Evolutionary conservation across 305 asterid genomes (phyloP), one percentile per base, ranked within the genome.

Genomic region (Salvia sclarea): DNA sequence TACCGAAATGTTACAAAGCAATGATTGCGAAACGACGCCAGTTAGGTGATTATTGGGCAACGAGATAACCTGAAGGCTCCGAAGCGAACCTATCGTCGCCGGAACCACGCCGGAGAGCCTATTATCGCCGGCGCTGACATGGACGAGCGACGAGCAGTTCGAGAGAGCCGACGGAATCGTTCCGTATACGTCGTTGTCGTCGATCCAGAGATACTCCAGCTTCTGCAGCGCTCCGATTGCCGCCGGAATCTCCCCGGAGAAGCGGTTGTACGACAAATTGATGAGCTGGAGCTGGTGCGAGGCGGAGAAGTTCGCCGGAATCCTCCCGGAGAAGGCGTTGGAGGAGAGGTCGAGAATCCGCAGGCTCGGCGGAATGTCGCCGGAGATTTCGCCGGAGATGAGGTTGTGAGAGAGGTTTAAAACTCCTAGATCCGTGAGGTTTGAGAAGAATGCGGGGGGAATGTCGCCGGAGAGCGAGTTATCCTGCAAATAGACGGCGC

Each of bases 91-190:
- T n/a, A 90, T 73, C 3, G 86, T 80, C 72, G 85, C 80, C 52
- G 97, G 97, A 43, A 90, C 78, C 3, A 80, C 72, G 18, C 95
- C 97, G 41, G 84, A 81, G 0, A 88, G 82, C 67, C 22, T 59
- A 33, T 90, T 90, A 40, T 76, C 76, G 35, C 83, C 88, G 54
- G 86, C 91, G 48, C 91, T 84, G 71, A 90, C 33, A 43, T 86
- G 88, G 61, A 90, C 63, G 35, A 90, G 79, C 28, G 87, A 58
- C 22, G 90, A 80, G 35, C 92, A 84, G 79, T 90, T 90, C 7
- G 89, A 80, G 3, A 90, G 71, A 33, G 94, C 88, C n/a, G 97
- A 88, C 6, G 96, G 92, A 54, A 90, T 80, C 5, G 97, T 90
- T 1, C 96, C 91, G 52, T 70, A 71, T 24, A 90, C 81, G 14